Evolutionary conservation across 2,329 filamentous ascomycete genomes (phyloP).

Genomic region (Alternaria dauci): DNA sequence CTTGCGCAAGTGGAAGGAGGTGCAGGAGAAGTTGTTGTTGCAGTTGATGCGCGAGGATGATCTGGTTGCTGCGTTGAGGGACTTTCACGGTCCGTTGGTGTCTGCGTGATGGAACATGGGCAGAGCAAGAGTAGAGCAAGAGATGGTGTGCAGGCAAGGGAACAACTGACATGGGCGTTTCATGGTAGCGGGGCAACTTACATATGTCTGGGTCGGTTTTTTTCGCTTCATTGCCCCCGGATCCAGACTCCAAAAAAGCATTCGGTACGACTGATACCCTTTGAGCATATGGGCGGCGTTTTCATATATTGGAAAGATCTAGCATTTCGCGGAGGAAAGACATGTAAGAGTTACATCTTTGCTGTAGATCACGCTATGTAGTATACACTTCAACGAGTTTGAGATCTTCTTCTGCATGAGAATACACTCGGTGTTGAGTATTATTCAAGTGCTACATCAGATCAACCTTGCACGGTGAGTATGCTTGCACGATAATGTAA

Average conservation of each 20-base stretch:
- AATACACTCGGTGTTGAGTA: too few relatives aligned
- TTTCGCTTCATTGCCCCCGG: background rate
- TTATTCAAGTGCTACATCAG: too few relatives aligned
- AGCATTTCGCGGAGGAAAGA: background rate
- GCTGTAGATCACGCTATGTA: background rate
- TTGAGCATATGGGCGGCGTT: conserved; percentile 13
- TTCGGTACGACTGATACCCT: conserved; percentile 15
- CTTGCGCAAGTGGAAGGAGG: conserved; percentile 68
- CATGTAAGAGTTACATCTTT: background rate
- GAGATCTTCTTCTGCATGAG: too few relatives aligned
- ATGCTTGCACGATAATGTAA: too few relatives aligned
- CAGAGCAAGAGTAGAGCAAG: background rate
- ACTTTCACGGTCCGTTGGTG: conserved; percentile 57
- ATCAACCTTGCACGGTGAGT: accelerated
- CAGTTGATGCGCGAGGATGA: conserved; percentile 86
- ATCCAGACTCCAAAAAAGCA: conserved; percentile 9
- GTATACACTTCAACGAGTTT: background rate
- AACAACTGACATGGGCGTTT: conserved; percentile 5
- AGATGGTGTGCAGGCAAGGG: background rate
- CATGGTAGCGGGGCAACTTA: background rate
- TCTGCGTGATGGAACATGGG: conserved; percentile 19
- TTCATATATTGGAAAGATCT: background rate
- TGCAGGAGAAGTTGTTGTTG: conserved; percentile 75
- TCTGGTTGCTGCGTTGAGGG: conserved; percentile 80
- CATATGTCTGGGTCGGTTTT: background rate